phyloP scores from a whole-genome alignment of 768 basidiomycete genomes.

The Trametes coccinea region DNA sequence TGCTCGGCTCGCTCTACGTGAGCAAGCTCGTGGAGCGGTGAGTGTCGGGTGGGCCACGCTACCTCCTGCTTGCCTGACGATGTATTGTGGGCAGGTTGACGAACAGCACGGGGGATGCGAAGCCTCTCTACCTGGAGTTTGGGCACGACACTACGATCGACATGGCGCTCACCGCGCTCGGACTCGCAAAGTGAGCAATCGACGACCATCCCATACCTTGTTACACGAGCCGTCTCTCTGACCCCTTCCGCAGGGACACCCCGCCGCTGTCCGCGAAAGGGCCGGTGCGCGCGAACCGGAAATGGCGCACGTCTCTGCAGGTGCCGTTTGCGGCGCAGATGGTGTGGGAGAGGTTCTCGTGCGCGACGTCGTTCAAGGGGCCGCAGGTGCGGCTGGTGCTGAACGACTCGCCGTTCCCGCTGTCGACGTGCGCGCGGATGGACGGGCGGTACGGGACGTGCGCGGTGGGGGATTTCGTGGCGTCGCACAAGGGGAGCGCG shows the following conservation, averaged over 20 bases:
- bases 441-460: conserved; percentile 40
- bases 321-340: conserved; percentile 46
- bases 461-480: conserved; percentile 37
- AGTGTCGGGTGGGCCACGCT: not conserved
- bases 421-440: conserved; percentile 35
- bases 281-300: conserved; percentile 31
- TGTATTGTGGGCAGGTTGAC: conserved; percentile 31
- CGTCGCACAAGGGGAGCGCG: conserved; percentile 32
- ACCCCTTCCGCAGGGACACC: conserved; percentile 33
- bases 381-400: conserved; percentile 45
- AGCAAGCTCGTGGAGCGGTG: conserved; percentile 42
- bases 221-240: too few species aligned
- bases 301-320: conserved; percentile 41
- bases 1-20: conserved; percentile 42
- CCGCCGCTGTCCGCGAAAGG: conserved; percentile 32
- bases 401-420: conserved; percentile 42
- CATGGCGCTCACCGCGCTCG: conserved; percentile 39
- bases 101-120: conserved; percentile 36
- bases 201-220: too few species aligned
- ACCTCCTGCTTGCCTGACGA: not conserved
- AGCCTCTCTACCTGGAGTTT: conserved; percentile 42
- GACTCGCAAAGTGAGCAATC: conserved; percentile 36
- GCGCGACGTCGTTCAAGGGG: conserved; percentile 34
- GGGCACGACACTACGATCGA: conserved; percentile 45
- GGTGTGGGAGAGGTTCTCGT: conserved; percentile 45